phyloP scores from a whole-genome alignment of 2,329 filamentous ascomycete species.

The Microthyrium microscopicum region DNA sequence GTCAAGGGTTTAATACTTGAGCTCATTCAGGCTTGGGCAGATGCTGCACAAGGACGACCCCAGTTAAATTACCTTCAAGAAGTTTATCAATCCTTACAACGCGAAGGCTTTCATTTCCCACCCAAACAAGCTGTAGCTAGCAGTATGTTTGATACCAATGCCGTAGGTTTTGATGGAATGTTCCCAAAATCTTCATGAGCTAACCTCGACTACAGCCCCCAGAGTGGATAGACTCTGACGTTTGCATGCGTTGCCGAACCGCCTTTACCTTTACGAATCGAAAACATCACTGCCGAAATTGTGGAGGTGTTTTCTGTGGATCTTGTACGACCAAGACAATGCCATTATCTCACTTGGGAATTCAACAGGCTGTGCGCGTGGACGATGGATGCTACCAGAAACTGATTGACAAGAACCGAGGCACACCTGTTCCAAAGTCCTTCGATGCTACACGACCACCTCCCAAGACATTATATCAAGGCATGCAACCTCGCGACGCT shows the following conservation, averaged over 20 bases:
- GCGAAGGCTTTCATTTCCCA: slow-evolving; percentile 78
- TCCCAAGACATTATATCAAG: slow-evolving; percentile 45
- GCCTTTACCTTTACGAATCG: slow-evolving; percentile 94
- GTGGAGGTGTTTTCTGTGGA: slow-evolving; percentile 92
- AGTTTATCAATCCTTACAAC: slow-evolving; percentile 66
- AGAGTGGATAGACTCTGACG: slow-evolving; percentile 94
- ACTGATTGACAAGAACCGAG: slow-evolving; percentile 54
- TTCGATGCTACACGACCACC: slow-evolving; percentile 31
- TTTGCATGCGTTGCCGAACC: slow-evolving; percentile 95
- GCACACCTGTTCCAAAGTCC: slow-evolving; percentile 24
- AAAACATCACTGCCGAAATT: slow-evolving; percentile 96
- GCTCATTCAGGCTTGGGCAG: slow-evolving; percentile 84
- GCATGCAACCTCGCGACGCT: slow-evolving; percentile 65
- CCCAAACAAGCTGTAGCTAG: slow-evolving; percentile 76
- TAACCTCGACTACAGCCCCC: slow-evolving; percentile 64
- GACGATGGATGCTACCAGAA: slow-evolving; percentile 93
- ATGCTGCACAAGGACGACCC: slow-evolving; percentile 68
- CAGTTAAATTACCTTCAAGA: slow-evolving; percentile 77
- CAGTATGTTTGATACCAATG: slow-evolving; percentile 94
- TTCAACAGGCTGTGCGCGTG: slow-evolving; percentile 77
- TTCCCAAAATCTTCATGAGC: slow-evolving; percentile 3
- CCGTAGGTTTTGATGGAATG: slow-evolving; percentile 53
- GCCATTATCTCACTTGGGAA: slow-evolving; percentile 81
- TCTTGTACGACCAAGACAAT: slow-evolving; percentile 83
- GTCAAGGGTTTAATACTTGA: slow-evolving; percentile 86